Evolutionary conservation across 2,329 filamentous ascomycete genomes (phyloP), one percentile per base, ranked within the genome.

Genomic region (Apiospora saccharicola): DNA sequence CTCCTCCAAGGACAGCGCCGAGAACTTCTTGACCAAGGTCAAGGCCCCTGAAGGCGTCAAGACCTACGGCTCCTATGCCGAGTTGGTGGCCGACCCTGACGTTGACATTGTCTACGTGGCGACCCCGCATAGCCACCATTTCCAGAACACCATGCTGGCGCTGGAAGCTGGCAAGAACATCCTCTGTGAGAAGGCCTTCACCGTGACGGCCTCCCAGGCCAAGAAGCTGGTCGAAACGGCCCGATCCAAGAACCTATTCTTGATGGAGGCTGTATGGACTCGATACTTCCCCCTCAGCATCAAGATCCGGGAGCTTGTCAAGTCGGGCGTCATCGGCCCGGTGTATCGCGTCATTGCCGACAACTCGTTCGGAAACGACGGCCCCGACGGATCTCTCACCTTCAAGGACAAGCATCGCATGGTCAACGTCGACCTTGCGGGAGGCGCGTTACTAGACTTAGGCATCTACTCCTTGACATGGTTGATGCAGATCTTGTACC

Each of bases 241-340:
- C 8, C 89, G 86, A 80, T 87, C 90, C 78, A 96, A 94, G 86
- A 89, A 90, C 73, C 80, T 94, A 76, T 92, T 93, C 86, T 83
- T 96, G 74, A 95, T 95, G 93, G 93, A 96, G 83, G 94, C 94
- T 61, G 94, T 97, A 26, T 97, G 94, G 95, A 97, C 94, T 47
- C 88, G 95, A 73, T 96, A 92, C 84, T 96, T 97, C 84, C 95
- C 95, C 2, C 84, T 97, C 16, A 95, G 93, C 78, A 89, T 94
- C 80, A 90, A 93, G 80, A 85, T 95, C 49, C 86, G 93, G 70
- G 90, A 95, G 78, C 83, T 95, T 72, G 85, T 90, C 69, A 77
- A 83, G 72, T 83, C 83, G 1, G 88, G 88, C 41, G 84, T 85
- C 75, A 88, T 90, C 75, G 91, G 91, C 4, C 85, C 86, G 24